Evolutionary conservation across 345 rosid species (phyloP).

Genomic region (Lumnitzera littorea): DNA sequence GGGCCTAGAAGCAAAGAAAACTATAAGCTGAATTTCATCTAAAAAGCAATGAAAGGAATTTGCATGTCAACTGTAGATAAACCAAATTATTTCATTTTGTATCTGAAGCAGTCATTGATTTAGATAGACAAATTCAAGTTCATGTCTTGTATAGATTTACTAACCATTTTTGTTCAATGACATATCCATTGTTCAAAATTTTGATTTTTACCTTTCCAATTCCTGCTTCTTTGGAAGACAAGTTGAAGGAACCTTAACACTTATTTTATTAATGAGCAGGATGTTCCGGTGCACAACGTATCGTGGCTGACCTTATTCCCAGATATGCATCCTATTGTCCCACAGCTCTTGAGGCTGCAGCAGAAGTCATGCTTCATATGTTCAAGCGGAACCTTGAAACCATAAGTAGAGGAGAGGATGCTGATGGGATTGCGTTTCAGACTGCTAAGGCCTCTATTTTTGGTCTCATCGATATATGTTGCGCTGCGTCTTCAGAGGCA

Average conservation of each 20-base stretch:
- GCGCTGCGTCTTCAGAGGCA: slow-evolving; percentile 49
- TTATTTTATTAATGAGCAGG: slow-evolving; percentile 41
- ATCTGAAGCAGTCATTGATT: no score
- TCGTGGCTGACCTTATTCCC: slow-evolving; percentile 83
- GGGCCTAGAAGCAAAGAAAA: no score
- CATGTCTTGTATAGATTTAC: no score
- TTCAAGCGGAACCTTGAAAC: slow-evolving; percentile 50
- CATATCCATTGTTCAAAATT: background rate
- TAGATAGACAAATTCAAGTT: no score
- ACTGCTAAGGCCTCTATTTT: slow-evolving; percentile 76
- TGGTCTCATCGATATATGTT: slow-evolving; percentile 82
- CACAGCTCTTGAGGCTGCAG: slow-evolving; percentile 68
- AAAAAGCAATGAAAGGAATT: no score
- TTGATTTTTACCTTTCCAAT: background rate
- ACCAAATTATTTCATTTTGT: no score
- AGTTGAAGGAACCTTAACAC: background rate
- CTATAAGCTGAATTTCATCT: no score
- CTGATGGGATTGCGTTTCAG: slow-evolving; percentile 66
- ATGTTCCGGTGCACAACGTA: slow-evolving; percentile 78
- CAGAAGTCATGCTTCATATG: slow-evolving; percentile 53
- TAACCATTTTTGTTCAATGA: no score
- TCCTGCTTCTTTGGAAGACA: background rate
- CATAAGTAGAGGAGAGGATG: slow-evolving; percentile 51
- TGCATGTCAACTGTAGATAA: no score
- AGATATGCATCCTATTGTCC: slow-evolving; percentile 77